Percentiles rank a stretch among this genome's conserved stretches.
phyloP scores from a whole-genome alignment of 306 rosid genomes.

The Aeschynomene evenia region DNA sequence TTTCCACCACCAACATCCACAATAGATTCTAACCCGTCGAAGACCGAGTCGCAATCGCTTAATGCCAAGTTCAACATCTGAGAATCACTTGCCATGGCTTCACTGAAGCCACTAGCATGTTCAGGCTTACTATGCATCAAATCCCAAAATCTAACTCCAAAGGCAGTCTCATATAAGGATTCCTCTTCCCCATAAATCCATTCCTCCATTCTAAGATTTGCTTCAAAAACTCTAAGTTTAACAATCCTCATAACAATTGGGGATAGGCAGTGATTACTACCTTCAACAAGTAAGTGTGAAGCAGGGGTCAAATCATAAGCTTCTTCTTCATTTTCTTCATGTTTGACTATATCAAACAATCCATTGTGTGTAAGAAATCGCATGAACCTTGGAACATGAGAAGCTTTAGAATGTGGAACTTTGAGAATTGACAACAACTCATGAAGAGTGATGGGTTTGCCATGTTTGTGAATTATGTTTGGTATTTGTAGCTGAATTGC shows the following conservation, averaged over 20 bases:
- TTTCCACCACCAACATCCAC: slow-evolving; percentile 28
- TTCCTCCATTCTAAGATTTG: not conserved
- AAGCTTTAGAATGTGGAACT: slow-evolving; percentile 24
- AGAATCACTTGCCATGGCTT: slow-evolving; percentile 47
- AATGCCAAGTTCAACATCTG: slow-evolving; percentile 36
- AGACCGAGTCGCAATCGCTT: slow-evolving; percentile 33
- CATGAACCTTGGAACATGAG: slow-evolving; percentile 30
- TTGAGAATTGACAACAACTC: slow-evolving; percentile 37
- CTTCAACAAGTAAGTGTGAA: slow-evolving; percentile 31
- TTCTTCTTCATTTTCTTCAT: slow-evolving; percentile 21
- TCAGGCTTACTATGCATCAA: not conserved
- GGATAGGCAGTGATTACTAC: slow-evolving; percentile 13
- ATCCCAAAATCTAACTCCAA: slow-evolving; percentile 29
- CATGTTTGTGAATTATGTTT: slow-evolving; percentile 30
- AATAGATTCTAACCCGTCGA: slow-evolving; percentile 34
- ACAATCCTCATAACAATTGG: not conserved
- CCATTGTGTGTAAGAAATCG: slow-evolving; percentile 38
- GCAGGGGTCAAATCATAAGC: slow-evolving; percentile 37
- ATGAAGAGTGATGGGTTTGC: slow-evolving; percentile 36
- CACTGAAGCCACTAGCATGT: slow-evolving; percentile 18
- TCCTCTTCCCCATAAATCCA: slow-evolving; percentile 32
- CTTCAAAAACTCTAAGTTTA: not conserved
- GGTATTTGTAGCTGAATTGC: slow-evolving; percentile 31
- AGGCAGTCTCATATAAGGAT: slow-evolving; percentile 22
- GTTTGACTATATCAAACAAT: slow-evolving; percentile 8